A percentile compares a stretch with the other conserved stretches of the same genome.
Evolutionary conservation across 495 filamentous ascomycete genomes (phyloP).

Genomic region (Aspergillus egyptiacus): DNA sequence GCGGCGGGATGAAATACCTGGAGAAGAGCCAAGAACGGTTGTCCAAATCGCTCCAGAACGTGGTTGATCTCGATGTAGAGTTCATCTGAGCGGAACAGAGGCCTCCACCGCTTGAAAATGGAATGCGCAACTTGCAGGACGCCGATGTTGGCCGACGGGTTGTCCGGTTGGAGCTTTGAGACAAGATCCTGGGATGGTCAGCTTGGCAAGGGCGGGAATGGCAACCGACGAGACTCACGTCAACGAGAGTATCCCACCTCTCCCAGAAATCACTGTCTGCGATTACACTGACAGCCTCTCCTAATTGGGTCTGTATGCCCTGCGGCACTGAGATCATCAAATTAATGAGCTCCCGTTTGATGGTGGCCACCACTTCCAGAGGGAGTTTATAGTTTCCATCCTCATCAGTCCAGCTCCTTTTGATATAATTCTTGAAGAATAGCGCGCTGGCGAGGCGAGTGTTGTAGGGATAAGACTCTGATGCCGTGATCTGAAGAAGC

Average conservation of each 20-base stretch:
- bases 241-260: slow-evolving; percentile 87
- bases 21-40: slow-evolving; percentile 73
- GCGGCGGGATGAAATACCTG: slow-evolving; percentile 42
- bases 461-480: slow-evolving; percentile 58
- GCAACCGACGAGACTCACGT: slow-evolving; percentile 45
- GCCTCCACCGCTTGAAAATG: slow-evolving; percentile 94
- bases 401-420: slow-evolving; percentile 86
- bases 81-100: slow-evolving; percentile 82
- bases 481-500: slow-evolving; percentile 81
- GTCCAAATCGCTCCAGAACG: slow-evolving; percentile 75
- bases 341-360: slow-evolving; percentile 91
- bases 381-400: slow-evolving; percentile 87
- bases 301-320: slow-evolving; percentile 84
- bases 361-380: slow-evolving; percentile 69
- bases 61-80: slow-evolving; percentile 93
- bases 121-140: slow-evolving; percentile 96
- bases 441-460: slow-evolving; percentile 85
- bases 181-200: slow-evolving; percentile 67
- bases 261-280: slow-evolving; percentile 97
- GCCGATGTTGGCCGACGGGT: slow-evolving; percentile 79
- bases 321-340: slow-evolving; percentile 90
- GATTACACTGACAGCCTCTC: slow-evolving; percentile 93
- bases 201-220: slow-evolving; percentile 2
- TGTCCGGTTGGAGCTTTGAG: slow-evolving; percentile 68
- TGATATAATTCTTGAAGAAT: slow-evolving; percentile 98